Percentiles rank a stretch among this genome's conserved stretches.
These are phyloP conservation scores for Pholiota microspora DNA, from an alignment of 768 basidiomycete species.

Conservation along the genomic window DNA sequence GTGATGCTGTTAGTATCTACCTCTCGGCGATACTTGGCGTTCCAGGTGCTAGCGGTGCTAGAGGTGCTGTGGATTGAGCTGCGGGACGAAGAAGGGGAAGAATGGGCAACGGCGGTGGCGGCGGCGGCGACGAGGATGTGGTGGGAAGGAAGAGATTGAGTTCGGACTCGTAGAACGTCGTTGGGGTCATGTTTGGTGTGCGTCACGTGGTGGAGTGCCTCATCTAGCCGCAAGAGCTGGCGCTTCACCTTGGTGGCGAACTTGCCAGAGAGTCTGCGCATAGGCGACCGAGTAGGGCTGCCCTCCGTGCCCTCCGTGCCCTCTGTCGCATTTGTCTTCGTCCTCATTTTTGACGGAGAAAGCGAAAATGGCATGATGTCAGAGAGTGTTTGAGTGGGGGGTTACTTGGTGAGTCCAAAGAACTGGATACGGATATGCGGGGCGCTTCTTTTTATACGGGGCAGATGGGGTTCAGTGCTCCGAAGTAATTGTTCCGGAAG, in stretches of 20 bases:
- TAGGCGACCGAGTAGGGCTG: slow-evolving; percentile 18
- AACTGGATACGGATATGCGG: neutral
- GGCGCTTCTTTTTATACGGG: neutral
- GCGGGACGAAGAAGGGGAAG: slow-evolving; percentile 10
- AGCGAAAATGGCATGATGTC: slow-evolving; percentile 14
- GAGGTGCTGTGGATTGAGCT: no score
- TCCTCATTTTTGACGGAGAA: slow-evolving; percentile 5
- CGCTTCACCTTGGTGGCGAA: slow-evolving; percentile 30
- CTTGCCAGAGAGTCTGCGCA: slow-evolving; percentile 26
- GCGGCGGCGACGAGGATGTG: slow-evolving; percentile 38
- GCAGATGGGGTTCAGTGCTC: neutral
- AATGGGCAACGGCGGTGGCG: slow-evolving; percentile 19
- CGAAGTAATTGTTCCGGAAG: slow-evolving; percentile 1
- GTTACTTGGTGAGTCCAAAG: neutral
- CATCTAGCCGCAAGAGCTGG: slow-evolving; percentile 30
- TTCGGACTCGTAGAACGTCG: slow-evolving; percentile 9
- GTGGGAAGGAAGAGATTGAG: slow-evolving; percentile 24
- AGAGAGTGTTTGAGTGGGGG: neutral
- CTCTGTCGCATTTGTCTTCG: slow-evolving; percentile 9
- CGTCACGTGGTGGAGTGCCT: slow-evolving; percentile 34
- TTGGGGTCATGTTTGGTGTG: slow-evolving; percentile 25
- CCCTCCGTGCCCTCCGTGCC: slow-evolving; percentile 1
- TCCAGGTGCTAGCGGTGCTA: slow-evolving; percentile 11
- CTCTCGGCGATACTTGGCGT: slow-evolving; percentile 14
- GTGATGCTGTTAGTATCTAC: slow-evolving; percentile 5